A percentile compares a stretch with the other conserved stretches of the same genome.
phyloP scores from a whole-genome alignment of 306 rosid genomes.

The Crataegus laevigata region DNA sequence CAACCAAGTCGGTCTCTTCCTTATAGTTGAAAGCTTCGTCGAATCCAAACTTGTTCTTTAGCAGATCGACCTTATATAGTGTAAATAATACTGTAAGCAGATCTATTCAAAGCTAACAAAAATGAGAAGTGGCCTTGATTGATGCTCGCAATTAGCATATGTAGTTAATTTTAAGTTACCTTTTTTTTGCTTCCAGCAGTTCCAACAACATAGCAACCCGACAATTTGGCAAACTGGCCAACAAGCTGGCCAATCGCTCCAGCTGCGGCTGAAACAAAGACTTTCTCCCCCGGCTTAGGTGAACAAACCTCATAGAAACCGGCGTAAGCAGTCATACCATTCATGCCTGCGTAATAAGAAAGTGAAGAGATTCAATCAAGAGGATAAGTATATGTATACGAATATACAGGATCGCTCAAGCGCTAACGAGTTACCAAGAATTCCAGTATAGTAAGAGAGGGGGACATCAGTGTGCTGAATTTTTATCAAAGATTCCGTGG shows the following conservation, averaged over 20 bases:
- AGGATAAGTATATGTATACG: background rate
- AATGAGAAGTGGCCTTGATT: background rate
- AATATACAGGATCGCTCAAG: too few species aligned
- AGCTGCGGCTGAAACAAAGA: background rate
- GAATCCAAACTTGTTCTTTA: slow-evolving; percentile 29
- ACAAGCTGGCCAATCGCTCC: background rate
- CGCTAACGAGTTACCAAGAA: slow-evolving; percentile 34
- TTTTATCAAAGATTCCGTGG: slow-evolving; percentile 28
- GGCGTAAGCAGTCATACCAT: background rate
- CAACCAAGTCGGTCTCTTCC: slow-evolving; percentile 21
- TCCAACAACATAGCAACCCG: background rate
- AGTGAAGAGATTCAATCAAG: background rate
- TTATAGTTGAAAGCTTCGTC: slow-evolving; percentile 33
- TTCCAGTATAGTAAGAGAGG: slow-evolving; percentile 52
- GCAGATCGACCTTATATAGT: slow-evolving; percentile 12
- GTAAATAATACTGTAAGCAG: background rate
- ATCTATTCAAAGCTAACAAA: background rate
- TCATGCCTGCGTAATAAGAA: background rate
- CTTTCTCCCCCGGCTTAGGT: background rate
- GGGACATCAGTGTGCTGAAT: slow-evolving; percentile 52
- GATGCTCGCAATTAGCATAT: background rate
- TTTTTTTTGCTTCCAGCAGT: background rate
- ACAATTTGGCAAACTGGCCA: background rate
- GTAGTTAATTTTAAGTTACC: background rate
- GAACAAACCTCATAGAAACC: background rate